Percentiles rank a stretch among this genome's conserved stretches.
These are phyloP conservation scores for Nissolia schottii DNA, from an alignment of 306 rosid genomes.

Conservation along the genomic window DNA sequence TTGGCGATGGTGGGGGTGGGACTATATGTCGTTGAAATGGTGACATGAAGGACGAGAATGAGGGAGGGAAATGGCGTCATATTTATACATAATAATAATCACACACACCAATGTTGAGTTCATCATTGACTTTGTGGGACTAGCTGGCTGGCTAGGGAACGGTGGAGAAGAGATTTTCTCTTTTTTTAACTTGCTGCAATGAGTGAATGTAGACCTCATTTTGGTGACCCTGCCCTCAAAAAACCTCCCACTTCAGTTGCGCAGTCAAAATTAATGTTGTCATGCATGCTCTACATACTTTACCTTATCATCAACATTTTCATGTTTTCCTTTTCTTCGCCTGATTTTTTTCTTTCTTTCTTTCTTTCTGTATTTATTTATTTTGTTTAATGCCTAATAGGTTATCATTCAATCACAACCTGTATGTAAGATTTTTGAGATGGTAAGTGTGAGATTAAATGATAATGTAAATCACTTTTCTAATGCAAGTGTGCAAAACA, in stretches of 20 bases:
- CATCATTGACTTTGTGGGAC: neutral
- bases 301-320: too few species aligned
- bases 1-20: neutral
- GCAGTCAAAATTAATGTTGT: neutral
- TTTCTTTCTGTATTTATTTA: neutral
- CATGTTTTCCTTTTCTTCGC: too few species aligned
- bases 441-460: too few species aligned
- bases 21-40: conserved; percentile 29
- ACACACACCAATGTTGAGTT: neutral
- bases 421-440: too few species aligned
- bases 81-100: conserved; percentile 21
- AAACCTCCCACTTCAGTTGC: conserved; percentile 17
- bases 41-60: conserved; percentile 24
- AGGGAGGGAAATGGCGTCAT: conserved; percentile 24
- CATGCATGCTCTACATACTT: neutral
- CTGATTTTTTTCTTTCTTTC: too few species aligned
- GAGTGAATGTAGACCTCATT: conserved; percentile 29
- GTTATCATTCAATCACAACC: too few species aligned
- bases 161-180: neutral
- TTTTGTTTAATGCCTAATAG: too few species aligned
- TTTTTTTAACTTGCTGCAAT: neutral
- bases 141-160: neutral
- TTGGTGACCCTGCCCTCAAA: conserved; percentile 13
- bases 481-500: too few species aligned
- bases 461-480: too few species aligned